These are phyloP conservation scores for Camelina sativa DNA, from an alignment of 345 rosid species.

Conservation along the genomic window DNA sequence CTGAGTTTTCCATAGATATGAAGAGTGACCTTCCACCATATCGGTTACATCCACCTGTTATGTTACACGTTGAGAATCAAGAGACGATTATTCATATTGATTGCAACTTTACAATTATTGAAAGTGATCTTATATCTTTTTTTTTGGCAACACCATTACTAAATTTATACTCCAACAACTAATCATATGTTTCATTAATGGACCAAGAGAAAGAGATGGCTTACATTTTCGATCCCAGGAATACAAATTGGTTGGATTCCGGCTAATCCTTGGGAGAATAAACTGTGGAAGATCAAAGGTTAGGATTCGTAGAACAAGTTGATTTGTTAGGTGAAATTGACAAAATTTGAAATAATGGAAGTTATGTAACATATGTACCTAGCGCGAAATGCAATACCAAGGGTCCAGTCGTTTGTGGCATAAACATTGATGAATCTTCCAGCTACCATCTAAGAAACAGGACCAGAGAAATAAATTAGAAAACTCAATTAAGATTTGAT, in stretches of 20 bases:
- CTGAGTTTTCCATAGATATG: slow-evolving; percentile 83
- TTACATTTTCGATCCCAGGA: slow-evolving; percentile 92
- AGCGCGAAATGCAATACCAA: slow-evolving; percentile 95
- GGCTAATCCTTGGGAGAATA: slow-evolving; percentile 88
- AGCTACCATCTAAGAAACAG: slow-evolving; percentile 77
- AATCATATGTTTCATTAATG: not conserved
- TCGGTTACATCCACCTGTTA: slow-evolving; percentile 80
- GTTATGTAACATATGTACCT: slow-evolving; percentile 56
- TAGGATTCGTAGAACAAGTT: not conserved
- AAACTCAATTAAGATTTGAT: not conserved
- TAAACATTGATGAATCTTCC: slow-evolving; percentile 95
- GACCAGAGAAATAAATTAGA: not conserved
- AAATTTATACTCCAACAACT: slow-evolving; percentile 27
- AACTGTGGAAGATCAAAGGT: slow-evolving; percentile 49
- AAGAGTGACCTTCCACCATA: slow-evolving; percentile 85
- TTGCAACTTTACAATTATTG: not conserved
- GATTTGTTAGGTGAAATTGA: slow-evolving; percentile 8
- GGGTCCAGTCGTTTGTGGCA: slow-evolving; percentile 91
- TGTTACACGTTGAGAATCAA: slow-evolving; percentile 42
- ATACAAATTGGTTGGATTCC: slow-evolving; percentile 79
- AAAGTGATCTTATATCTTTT: slow-evolving; percentile 30
- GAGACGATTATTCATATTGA: not conserved
- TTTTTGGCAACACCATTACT: not conserved
- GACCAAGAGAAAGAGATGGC: slow-evolving; percentile 35
- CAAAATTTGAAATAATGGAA: not conserved